Percentiles rank a stretch among this genome's conserved stretches.
phyloP scores from a whole-genome alignment of 345 rosid species.

The Erodium maritimum region DNA sequence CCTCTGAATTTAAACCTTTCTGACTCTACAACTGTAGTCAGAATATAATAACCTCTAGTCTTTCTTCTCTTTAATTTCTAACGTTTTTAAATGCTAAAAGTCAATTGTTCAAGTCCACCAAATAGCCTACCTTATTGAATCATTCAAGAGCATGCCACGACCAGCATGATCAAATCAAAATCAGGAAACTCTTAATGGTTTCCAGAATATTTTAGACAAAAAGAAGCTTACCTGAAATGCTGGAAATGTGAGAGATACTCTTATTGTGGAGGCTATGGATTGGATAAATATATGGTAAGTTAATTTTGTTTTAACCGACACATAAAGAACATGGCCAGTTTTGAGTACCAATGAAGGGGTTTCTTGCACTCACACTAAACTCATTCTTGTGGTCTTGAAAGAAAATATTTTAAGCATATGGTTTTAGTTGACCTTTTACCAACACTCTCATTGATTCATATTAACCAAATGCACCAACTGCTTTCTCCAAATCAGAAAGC shows the following conservation, averaged over 20 bases:
- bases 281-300: not conserved
- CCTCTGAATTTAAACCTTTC: not conserved
- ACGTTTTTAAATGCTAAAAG: not conserved
- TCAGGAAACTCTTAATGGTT: not conserved
- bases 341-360: not conserved
- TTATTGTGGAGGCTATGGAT: too few relatives aligned
- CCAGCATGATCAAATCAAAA: not conserved
- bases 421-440: not conserved
- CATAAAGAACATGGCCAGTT: not conserved
- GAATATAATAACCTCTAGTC: not conserved
- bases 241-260: too few relatives aligned
- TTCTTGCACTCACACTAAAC: not conserved
- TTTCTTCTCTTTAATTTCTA: not conserved
- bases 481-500: not conserved
- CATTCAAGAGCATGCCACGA: too few relatives aligned
- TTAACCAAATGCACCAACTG: not conserved
- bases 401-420: not conserved
- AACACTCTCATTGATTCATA: not conserved
- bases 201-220: too few relatives aligned
- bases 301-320: not conserved
- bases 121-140: not conserved
- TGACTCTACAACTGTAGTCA: not conserved
- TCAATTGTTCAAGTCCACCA: not conserved
- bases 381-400: not conserved
- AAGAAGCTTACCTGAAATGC: too few relatives aligned